Evolutionary conservation across 192 early-diverging fungal species (phyloP), one percentile per base, ranked within the genome.

Genomic region (Gigaspora rosea): DNA sequence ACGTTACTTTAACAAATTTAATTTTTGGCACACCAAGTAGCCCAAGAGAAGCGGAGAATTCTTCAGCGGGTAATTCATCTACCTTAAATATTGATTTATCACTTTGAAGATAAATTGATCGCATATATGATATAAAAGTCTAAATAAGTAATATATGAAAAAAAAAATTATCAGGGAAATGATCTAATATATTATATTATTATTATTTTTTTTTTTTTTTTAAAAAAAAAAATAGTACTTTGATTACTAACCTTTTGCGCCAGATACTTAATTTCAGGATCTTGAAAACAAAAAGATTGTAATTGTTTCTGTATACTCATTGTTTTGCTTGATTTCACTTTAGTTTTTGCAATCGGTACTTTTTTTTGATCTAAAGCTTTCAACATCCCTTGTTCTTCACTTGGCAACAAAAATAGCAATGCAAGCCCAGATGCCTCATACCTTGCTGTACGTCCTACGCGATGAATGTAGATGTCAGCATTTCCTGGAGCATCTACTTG

Each of bases 401-500:
- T 91, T 9, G 98, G 96, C 63, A 95, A 82, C 18, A 99, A 84
- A 49, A 98, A 89, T 80, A 98, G 71, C 59, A 99, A 86, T 4
- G 92, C 93, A 68, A 95, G 90, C 49, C 98, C 98, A 8, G 89
- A 82, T 4, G 95, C 88, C 58, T 95, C 93, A 87, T 95, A 94
- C 72, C 98, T 92, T 10, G 98, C 98, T 18, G 98, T 99, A 61
- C 98, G 91, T 2, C 98, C 98, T 7, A 98, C 98, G 61, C 98
- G 93, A 80, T 99, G 98, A 82, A 99, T 95, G 85, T 99, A 98
- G 2, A 97, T 99, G 62, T 90, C 94, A 50, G 92, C 92, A 85
- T 97, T 94, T 80, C 98, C 98, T 52, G 98, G 98, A 68, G 95
- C 97, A 81, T 99, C 98, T 62, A 97, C 78, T 75, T 99, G 98